phyloP scores from a whole-genome alignment of 148 eudicot species.

The Cornus florida region DNA sequence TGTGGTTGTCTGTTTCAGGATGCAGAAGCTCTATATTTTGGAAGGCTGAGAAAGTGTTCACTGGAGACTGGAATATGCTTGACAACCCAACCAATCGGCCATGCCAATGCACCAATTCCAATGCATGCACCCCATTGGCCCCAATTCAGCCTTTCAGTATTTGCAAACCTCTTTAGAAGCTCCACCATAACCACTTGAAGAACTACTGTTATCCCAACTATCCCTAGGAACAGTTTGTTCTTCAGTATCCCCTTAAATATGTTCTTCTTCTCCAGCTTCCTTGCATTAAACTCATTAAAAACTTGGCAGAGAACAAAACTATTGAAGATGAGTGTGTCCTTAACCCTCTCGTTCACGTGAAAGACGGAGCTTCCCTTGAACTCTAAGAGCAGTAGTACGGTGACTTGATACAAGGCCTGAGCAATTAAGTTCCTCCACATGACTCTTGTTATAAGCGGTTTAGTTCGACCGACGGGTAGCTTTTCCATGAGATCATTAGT shows the following conservation, averaged over 20 bases:
- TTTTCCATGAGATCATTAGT: constrained; percentile 31
- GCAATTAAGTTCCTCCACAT: constrained; percentile 41
- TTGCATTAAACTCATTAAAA: constrained; percentile 29
- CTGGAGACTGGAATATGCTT: constrained; percentile 11
- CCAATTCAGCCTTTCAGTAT: constrained; percentile 27
- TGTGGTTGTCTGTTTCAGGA: neutral
- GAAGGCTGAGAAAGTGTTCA: neutral
- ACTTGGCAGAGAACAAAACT: constrained; percentile 43
- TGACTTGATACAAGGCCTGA: constrained; percentile 38
- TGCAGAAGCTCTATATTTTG: neutral
- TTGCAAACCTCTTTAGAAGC: constrained; percentile 28
- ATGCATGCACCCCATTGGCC: constrained; percentile 30
- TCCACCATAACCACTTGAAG: constrained; percentile 34
- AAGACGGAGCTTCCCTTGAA: constrained; percentile 30
- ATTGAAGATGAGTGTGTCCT: constrained; percentile 41
- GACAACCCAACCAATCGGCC: constrained; percentile 33
- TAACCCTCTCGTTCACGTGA: constrained; percentile 23
- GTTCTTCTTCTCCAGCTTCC: constrained; percentile 30
- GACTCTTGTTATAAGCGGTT: constrained; percentile 36
- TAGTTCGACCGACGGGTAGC: constrained; percentile 36
- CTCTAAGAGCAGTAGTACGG: constrained; percentile 30
- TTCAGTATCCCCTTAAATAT: constrained; percentile 25
- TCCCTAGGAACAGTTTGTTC: constrained; percentile 25
- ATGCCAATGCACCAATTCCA: constrained; percentile 23
- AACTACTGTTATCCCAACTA: constrained; percentile 25